Evolutionary conservation across 805 yeast species (phyloP).

Genomic region (Wickerhamiella musiphila): DNA sequence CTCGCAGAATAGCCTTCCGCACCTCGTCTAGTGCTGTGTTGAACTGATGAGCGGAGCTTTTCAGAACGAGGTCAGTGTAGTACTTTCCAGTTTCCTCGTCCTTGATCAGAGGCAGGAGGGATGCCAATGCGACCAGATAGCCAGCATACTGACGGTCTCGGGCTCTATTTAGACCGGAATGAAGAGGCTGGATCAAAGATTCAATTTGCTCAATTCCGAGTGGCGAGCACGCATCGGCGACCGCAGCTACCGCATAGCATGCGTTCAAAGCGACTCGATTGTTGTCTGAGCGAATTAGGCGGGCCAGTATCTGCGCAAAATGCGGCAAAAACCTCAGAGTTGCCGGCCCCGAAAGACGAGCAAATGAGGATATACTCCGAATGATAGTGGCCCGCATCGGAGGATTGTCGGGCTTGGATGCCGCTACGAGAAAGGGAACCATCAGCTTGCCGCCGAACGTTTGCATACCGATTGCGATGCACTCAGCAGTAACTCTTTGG

Average conservation of each 20-base stretch:
- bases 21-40: slow-evolving; percentile 75
- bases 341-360: slow-evolving; percentile 49
- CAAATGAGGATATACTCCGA: slow-evolving; percentile 58
- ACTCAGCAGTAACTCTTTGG: slow-evolving; percentile 56
- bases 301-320: slow-evolving; percentile 42
- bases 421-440: slow-evolving; percentile 70
- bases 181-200: slow-evolving; percentile 49
- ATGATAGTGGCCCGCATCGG: slow-evolving; percentile 72
- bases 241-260: slow-evolving; percentile 50
- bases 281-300: slow-evolving; percentile 50
- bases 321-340: slow-evolving; percentile 70
- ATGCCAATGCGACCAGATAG: slow-evolving; percentile 61
- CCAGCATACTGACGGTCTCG: slow-evolving; percentile 66
- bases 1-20: slow-evolving; percentile 53
- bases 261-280: slow-evolving; percentile 48
- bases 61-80: slow-evolving; percentile 59
- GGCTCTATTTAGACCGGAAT: slow-evolving; percentile 63
- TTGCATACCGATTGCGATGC: slow-evolving; percentile 69
- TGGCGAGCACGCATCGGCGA: slow-evolving; percentile 73
- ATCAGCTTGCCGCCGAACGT: slow-evolving; percentile 56
- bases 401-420: slow-evolving; percentile 61
- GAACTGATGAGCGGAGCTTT: slow-evolving; percentile 53
- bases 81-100: slow-evolving; percentile 62
- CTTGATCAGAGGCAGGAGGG: slow-evolving; percentile 74
- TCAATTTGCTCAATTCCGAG: slow-evolving; percentile 86